Conservation (phyloP, 257 asterid genomes). For the Gentiana dahurica region DNA sequence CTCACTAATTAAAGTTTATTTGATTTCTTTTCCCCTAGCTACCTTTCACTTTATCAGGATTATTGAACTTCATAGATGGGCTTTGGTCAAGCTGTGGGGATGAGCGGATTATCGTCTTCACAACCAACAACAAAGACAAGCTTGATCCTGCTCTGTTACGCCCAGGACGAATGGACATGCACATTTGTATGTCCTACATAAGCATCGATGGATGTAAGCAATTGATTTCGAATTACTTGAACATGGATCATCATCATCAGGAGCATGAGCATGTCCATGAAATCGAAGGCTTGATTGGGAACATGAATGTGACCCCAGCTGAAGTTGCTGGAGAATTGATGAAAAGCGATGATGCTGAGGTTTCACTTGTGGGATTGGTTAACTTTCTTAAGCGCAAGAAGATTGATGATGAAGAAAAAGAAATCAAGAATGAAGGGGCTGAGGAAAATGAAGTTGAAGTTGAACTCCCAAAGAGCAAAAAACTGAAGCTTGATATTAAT, state of each 20-base stretch:
- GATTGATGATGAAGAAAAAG: constrained; percentile 1
- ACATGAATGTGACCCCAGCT: constrained; percentile 47
- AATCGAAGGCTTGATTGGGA: constrained; percentile 29
- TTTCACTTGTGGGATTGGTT: constrained; percentile 28
- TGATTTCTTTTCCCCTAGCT: too few species aligned
- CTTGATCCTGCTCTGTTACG: constrained; percentile 74
- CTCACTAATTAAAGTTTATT: not conserved
- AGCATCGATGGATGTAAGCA: constrained; percentile 43
- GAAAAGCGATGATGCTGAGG: constrained; percentile 52
- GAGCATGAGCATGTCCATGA: constrained; percentile 21
- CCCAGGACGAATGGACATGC: constrained; percentile 86
- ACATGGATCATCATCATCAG: constrained; percentile 13
- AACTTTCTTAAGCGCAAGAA: constrained; percentile 33
- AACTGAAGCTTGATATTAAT: constrained; percentile 8
- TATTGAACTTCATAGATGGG: constrained; percentile 73
- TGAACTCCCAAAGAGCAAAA: constrained; percentile 5
- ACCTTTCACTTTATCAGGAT: constrained; percentile 45
- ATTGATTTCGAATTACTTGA: constrained; percentile 47
- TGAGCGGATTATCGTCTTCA: constrained; percentile 57
- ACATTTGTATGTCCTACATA: constrained; percentile 65
- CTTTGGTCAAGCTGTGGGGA: constrained; percentile 84
- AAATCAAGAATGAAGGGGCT: not conserved
- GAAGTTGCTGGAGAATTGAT: constrained; percentile 71
- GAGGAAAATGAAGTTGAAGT: not conserved
- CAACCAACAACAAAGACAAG: constrained; percentile 63